Base-by-base conservation (phyloP, 768 basidiomycete species). In the Leccinum boreale region DNA sequence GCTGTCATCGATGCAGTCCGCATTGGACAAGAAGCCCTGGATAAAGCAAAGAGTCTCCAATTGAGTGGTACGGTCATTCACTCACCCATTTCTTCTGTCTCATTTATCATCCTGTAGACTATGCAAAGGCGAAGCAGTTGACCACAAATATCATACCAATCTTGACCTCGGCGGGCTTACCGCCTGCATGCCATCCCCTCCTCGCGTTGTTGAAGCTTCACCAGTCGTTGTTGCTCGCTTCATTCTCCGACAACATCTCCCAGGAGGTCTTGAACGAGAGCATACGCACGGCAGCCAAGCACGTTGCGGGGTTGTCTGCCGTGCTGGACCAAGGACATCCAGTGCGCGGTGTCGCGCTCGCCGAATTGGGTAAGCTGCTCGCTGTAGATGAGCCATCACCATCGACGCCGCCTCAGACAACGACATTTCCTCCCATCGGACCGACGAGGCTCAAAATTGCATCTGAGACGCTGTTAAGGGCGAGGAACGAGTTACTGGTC, bases 301-400 rank as follows among this genome's bases (percentile, higher is more conserved):
- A 81, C 10, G 75, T 75, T 21, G 73, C 78, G 0, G 93, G 86
- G 1, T 65, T 92, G 5, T 68, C 73, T 4, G 70, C 67, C 12
- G 67, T 90, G 3, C 78, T 92, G 17, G 71, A 75, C 0, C 69
- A 75, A 10, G 89, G 89, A 2, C 94, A 96, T 68, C 93, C 94
- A 0, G 80, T 89, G 1, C 80, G 90, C 1, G 91, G 83, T 0
- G 75, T 95, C 23, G 85, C 89, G 4, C 74, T 87, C 8, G 85
- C 87, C 3, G 93, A 95, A 69, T 77, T 92, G 6, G 92, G 90
- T 0, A 94, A 93, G 73, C 74, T 94, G 7, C 77, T 94, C 6
- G 83, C 84, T 0, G 87, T 93, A 0, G 90, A 93, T 63, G 90
- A 92, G 66, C 86, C 85, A 0, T 70, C 73, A 3, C 81, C 84